Evolutionary conservation across 352 stramenopile genomes (phyloP).

Genomic region (Phytophthora meadii): DNA sequence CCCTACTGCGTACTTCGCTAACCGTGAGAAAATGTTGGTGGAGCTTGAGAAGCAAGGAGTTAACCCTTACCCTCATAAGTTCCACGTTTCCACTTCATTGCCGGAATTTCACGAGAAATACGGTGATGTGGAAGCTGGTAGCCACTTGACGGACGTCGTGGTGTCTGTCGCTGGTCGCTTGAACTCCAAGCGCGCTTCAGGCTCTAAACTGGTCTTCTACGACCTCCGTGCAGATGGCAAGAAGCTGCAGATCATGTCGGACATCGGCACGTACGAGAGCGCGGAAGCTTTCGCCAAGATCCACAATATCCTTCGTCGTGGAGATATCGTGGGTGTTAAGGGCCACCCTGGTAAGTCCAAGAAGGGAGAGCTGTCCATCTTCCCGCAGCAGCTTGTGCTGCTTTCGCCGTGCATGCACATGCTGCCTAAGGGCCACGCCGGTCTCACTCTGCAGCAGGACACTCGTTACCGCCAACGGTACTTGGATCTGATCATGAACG

Average conservation of each 20-base stretch:
- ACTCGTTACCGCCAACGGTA: conserved; percentile 94
- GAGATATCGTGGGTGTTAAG: conserved; percentile 96
- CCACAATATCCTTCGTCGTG: conserved; percentile 92
- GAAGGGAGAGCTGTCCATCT: conserved; percentile 98
- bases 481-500: conserved; percentile 97
- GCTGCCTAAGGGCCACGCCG: conserved; percentile 79
- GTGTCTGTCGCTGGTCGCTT: conserved; percentile 96
- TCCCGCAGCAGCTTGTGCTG: conserved; percentile 85
- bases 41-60: conserved; percentile 92
- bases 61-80: conserved; percentile 99
- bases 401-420: conserved; percentile 89
- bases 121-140: conserved; percentile 77
- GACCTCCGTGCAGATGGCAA: conserved; percentile 95
- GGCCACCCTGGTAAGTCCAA: conserved; percentile 97
- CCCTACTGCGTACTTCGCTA: conserved; percentile 98
- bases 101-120: conserved; percentile 95
- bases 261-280: conserved; percentile 69
- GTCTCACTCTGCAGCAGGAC: conserved; percentile 75
- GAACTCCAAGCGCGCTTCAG: conserved; percentile 95
- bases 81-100: conserved; percentile 93
- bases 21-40: conserved; percentile 91
- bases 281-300: conserved; percentile 78
- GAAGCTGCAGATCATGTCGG: conserved; percentile 98
- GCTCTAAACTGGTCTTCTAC: conserved; percentile 98
- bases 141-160: conserved; percentile 74